A percentile compares a stretch with the other conserved stretches of the same genome.
phyloP scores from a whole-genome alignment of 257 asterid species.

The Fraxinus anomala region DNA sequence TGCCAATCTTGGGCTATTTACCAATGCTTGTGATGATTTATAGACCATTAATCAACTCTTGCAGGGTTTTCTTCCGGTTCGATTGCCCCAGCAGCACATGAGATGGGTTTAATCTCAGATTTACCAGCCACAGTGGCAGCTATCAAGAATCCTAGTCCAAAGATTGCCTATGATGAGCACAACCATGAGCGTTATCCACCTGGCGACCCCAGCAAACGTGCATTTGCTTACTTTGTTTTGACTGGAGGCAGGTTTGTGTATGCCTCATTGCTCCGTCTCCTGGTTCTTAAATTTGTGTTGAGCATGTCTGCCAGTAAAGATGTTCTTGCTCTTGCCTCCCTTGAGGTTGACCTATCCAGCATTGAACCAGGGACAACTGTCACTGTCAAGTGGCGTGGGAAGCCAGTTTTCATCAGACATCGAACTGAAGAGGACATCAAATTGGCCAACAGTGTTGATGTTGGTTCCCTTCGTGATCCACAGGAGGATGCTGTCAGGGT shows the following conservation, averaged over 20 bases:
- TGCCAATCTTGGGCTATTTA: not conserved
- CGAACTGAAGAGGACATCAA: slow-evolving; percentile 81
- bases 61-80: slow-evolving; percentile 68
- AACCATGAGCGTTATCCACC: slow-evolving; percentile 91
- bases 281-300: slow-evolving; percentile 79
- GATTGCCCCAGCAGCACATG: slow-evolving; percentile 50
- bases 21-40: slow-evolving; percentile 2
- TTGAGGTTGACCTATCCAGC: slow-evolving; percentile 94
- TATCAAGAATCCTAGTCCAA: slow-evolving; percentile 77
- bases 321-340: slow-evolving; percentile 89
- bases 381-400: slow-evolving; percentile 98
- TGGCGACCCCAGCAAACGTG: slow-evolving; percentile 96
- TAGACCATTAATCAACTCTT: slow-evolving; percentile 20
- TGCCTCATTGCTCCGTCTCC: slow-evolving; percentile 87
- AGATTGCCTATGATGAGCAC: slow-evolving; percentile 70
- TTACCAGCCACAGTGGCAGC: slow-evolving; percentile 75
- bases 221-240: slow-evolving; percentile 84
- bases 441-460: slow-evolving; percentile 76
- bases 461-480: slow-evolving; percentile 77
- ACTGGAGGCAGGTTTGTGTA: slow-evolving; percentile 95
- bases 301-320: slow-evolving; percentile 99
- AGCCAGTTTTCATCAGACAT: slow-evolving; percentile 90
- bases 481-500: slow-evolving; percentile 90
- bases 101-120: slow-evolving; percentile 44
- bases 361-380: slow-evolving; percentile 92